These are phyloP conservation scores for Noccaea bulbosa DNA, from an alignment of 345 rosid species.

Conservation along the genomic window DNA sequence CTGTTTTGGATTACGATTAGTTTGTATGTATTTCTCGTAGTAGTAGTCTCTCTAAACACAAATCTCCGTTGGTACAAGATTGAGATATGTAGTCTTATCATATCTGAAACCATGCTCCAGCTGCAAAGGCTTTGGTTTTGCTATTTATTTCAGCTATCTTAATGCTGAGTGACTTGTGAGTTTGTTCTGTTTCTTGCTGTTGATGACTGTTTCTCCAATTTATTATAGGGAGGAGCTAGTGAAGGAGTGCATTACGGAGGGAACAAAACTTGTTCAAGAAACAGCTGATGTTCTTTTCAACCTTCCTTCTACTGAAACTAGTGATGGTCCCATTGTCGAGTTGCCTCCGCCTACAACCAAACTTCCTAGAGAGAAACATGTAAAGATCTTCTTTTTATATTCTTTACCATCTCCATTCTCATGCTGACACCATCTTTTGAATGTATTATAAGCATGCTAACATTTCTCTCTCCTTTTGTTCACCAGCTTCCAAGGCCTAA, in stretches of 20 bases:
- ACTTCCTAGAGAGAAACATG: constrained; percentile 90
- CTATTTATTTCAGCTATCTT: no score
- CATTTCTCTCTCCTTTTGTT: neutral
- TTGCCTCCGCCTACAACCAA: constrained; percentile 76
- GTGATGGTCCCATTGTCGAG: constrained; percentile 77
- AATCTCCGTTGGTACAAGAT: neutral
- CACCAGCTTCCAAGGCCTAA: constrained; percentile 43
- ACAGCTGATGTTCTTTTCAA: constrained; percentile 67
- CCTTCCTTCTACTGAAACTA: constrained; percentile 77
- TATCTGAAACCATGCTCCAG: no score
- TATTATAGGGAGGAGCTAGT: constrained; percentile 67
- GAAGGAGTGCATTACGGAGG: constrained; percentile 60
- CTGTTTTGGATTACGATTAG: neutral
- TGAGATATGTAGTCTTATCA: neutral
- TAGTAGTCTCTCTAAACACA: neutral
- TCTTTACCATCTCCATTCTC: neutral
- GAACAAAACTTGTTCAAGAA: constrained; percentile 74
- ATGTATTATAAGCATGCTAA: constrained; percentile 17
- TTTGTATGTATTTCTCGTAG: neutral
- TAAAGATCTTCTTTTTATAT: constrained; percentile 40
- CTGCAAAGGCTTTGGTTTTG: no score
- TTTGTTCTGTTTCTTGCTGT: constrained; percentile 3
- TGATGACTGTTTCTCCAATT: constrained; percentile 10
- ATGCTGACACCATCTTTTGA: neutral
- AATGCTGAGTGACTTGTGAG: constrained; percentile 11